Evolutionary conservation across 306 rosid species (phyloP).

Genomic region (Astragalus membranaceus): DNA sequence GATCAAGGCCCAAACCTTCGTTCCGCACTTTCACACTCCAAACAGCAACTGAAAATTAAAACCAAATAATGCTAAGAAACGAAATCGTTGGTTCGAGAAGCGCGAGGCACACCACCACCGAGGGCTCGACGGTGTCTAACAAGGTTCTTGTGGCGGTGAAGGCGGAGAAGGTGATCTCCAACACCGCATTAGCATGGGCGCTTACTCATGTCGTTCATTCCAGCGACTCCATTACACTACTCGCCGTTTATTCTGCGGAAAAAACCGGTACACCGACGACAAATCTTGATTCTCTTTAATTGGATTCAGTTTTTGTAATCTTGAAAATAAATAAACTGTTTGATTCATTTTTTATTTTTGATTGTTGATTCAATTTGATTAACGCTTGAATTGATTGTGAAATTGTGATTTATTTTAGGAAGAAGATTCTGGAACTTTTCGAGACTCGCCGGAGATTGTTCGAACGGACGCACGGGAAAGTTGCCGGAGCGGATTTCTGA

Average conservation of each 20-base stretch:
- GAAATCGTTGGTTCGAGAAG: slow-evolving; percentile 41
- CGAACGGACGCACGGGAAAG: slow-evolving; percentile 36
- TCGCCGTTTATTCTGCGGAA: slow-evolving; percentile 56
- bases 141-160: slow-evolving; percentile 82
- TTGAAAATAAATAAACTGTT: not conserved
- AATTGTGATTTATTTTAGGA: slow-evolving; percentile 34
- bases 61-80: slow-evolving; percentile 20
- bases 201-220: slow-evolving; percentile 81
- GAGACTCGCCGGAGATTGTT: slow-evolving; percentile 55
- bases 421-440: slow-evolving; percentile 73
- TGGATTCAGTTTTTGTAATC: not conserved
- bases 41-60: not conserved
- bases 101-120: slow-evolving; percentile 33
- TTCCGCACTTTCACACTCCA: not conserved
- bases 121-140: slow-evolving; percentile 28
- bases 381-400: not conserved
- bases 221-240: slow-evolving; percentile 67
- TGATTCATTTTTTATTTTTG: not conserved
- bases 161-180: slow-evolving; percentile 73
- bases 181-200: slow-evolving; percentile 79
- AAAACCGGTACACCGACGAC: slow-evolving; percentile 38
- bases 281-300: not conserved
- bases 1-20: not conserved
- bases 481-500: slow-evolving; percentile 68
- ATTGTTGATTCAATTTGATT: not conserved